phyloP scores from a whole-genome alignment of 2,329 filamentous ascomycete species.

The Aureobasidium sp. region DNA sequence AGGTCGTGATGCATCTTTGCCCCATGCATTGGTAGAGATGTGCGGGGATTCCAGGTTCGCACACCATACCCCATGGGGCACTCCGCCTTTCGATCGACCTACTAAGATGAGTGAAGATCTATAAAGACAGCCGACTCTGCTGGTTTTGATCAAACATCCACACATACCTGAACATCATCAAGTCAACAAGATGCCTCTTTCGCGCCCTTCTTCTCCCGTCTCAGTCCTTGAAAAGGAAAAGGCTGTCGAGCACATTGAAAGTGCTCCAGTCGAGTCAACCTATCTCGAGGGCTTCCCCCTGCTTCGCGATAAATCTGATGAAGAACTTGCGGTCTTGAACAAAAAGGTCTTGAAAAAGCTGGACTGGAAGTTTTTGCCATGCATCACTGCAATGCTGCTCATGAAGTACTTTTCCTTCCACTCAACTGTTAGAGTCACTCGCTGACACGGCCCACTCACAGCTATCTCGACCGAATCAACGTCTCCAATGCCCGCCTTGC shows the following conservation, averaged over 20 bases:
- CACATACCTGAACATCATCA: not conserved
- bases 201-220: not conserved
- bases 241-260: not conserved
- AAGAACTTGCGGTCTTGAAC: not conserved
- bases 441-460: not conserved
- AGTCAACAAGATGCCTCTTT: not conserved
- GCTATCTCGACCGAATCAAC: slow-evolving; percentile 30
- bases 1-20: too few species aligned
- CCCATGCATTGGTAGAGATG: not conserved
- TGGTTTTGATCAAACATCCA: not conserved
- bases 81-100: not conserved
- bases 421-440: not conserved
- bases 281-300: not conserved
- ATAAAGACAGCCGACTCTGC: not conserved
- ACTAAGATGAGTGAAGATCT: not conserved
- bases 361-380: not conserved
- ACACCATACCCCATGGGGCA: not conserved
- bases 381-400: not conserved
- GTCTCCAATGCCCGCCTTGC: slow-evolving; percentile 32
- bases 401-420: not conserved
- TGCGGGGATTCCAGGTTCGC: not conserved
- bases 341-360: not conserved
- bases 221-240: not conserved
- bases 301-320: not conserved
- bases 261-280: not conserved